Percentiles rank a stretch among this genome's conserved stretches.
Conservation (phyloP, 2,329 filamentous ascomycete genomes). For the Botrytis tulipae region DNA sequence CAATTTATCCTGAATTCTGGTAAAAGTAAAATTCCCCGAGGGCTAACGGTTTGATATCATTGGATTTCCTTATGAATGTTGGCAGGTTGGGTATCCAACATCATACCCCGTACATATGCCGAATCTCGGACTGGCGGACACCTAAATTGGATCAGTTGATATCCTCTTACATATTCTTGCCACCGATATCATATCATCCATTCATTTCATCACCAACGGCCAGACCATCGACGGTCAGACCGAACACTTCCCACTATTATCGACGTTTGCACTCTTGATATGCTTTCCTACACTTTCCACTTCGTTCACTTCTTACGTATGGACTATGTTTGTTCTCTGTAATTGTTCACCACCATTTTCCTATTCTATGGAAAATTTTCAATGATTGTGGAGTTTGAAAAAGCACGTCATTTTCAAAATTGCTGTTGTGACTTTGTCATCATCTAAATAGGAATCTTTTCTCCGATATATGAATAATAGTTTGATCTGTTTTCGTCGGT, state of each 20-base stretch:
- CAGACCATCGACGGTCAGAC: background rate
- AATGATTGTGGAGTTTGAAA: background rate
- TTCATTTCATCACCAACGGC: background rate
- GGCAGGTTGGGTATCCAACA: background rate
- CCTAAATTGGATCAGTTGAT: background rate
- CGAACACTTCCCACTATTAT: background rate
- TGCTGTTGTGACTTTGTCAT: background rate
- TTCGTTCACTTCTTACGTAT: background rate
- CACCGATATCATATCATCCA: background rate
- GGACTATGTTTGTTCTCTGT: background rate
- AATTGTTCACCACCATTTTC: background rate
- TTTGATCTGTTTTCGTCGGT: background rate
- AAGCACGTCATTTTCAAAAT: background rate
- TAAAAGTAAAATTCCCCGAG: fast-evolving
- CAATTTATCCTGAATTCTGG: background rate
- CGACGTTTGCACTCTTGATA: background rate
- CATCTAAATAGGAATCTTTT: background rate
- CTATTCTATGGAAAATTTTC: background rate
- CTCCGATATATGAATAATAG: background rate
- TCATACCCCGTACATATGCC: background rate
- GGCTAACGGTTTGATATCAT: background rate
- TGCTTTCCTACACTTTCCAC: background rate
- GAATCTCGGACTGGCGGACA: background rate
- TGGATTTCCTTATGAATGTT: background rate
- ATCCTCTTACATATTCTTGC: background rate